These are phyloP conservation scores for Pleurozium schreberi DNA, from an alignment of 225 moss, liverwort and hornwort genomes.

Conservation along the genomic window DNA sequence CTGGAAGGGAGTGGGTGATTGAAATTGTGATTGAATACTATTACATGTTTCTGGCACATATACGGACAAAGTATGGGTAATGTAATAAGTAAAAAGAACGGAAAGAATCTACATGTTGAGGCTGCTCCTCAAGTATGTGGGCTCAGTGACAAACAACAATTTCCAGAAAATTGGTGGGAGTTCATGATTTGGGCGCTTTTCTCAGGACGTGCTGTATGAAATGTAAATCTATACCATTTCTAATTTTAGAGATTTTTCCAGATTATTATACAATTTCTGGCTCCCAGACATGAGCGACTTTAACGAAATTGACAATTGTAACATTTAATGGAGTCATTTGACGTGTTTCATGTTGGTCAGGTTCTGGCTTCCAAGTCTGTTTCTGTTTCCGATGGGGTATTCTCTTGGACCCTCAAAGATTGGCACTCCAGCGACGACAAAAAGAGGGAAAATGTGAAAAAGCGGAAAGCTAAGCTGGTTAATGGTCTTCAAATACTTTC, in stretches of 20 bases:
- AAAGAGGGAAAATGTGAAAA: background rate
- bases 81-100: background rate
- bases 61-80: background rate
- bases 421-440: background rate
- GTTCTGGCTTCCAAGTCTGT: conserved; percentile 28
- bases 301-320: background rate
- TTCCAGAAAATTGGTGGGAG: background rate
- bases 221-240: no score
- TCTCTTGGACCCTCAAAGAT: conserved; percentile 61
- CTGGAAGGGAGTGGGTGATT: background rate
- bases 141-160: background rate
- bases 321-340: background rate
- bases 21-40: background rate
- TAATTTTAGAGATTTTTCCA: background rate
- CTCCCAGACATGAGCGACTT: no score
- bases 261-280: background rate
- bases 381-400: conserved; percentile 32
- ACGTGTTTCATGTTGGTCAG: background rate
- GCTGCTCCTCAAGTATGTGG: background rate
- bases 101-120: background rate
- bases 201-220: background rate
- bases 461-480: conserved; percentile 1
- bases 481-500: background rate
- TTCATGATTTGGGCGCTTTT: background rate
- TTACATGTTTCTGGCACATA: background rate